These are phyloP conservation scores for Hypoxylon sp. DNA, from an alignment of 2,329 filamentous ascomycete genomes.

Conservation along the genomic window DNA sequence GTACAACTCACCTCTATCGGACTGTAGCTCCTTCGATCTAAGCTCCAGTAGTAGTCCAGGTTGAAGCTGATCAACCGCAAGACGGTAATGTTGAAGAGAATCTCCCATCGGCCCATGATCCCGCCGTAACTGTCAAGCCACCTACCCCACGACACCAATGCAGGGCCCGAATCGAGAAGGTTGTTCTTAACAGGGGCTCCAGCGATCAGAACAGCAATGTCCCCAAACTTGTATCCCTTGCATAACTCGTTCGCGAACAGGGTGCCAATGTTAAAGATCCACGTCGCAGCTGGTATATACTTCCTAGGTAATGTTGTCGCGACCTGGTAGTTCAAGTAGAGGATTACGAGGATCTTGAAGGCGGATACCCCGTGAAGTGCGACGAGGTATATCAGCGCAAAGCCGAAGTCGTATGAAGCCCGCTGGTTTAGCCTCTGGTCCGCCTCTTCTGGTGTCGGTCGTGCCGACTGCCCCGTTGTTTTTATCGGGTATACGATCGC, in stretches of 20 bases:
- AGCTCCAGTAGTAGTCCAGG: slow-evolving; percentile 94
- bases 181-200: slow-evolving; percentile 53
- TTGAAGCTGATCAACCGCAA: slow-evolving; percentile 96
- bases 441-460: slow-evolving; percentile 60
- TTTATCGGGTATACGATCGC: slow-evolving; percentile 61
- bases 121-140: slow-evolving; percentile 86
- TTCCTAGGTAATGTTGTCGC: slow-evolving; percentile 78
- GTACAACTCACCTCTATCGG: slow-evolving; percentile 81
- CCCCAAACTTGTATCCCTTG: slow-evolving; percentile 80
- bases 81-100: slow-evolving; percentile 97
- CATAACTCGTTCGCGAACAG: slow-evolving; percentile 92
- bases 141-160: slow-evolving; percentile 72
- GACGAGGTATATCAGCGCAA: slow-evolving; percentile 83
- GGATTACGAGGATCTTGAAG: slow-evolving; percentile 83
- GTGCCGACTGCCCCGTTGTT: slow-evolving; percentile 47
- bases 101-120: slow-evolving; percentile 91
- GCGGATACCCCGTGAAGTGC: slow-evolving; percentile 88
- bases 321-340: slow-evolving; percentile 86
- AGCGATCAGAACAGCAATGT: slow-evolving; percentile 69
- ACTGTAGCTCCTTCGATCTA: slow-evolving; percentile 73
- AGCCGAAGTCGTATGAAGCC: slow-evolving; percentile 84
- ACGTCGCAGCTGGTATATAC: slow-evolving; percentile 82
- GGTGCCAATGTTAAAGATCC: slow-evolving; percentile 88
- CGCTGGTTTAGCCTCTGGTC: slow-evolving; percentile 76
- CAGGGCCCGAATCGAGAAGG: slow-evolving; percentile 58